These are phyloP conservation scores for Aspergillus persii DNA, from an alignment of 2,329 filamentous ascomycete species.

Conservation along the genomic window DNA sequence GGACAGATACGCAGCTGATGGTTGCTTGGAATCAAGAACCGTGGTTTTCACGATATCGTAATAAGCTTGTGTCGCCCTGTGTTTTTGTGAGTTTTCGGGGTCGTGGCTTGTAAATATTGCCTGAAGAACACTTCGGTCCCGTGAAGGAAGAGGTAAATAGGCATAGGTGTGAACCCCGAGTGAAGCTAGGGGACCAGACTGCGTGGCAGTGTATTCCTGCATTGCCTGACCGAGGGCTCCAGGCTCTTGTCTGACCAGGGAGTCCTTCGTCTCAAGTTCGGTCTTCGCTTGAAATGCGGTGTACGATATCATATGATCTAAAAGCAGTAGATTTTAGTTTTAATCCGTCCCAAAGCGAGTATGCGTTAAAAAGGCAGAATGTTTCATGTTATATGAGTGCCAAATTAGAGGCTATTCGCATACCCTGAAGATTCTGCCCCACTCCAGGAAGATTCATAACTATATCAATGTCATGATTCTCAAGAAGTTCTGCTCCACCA, in stretches of 20 bases:
- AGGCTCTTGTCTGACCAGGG: constrained; percentile 6
- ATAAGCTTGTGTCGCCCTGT: constrained; percentile 1
- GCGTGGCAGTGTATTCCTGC: constrained; percentile 5
- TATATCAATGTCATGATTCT: constrained; percentile 39
- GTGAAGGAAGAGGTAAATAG: constrained; percentile 3
- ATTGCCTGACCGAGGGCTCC: constrained; percentile 3
- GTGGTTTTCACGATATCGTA: constrained; percentile 3
- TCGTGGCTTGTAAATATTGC: not conserved
- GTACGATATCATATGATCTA: constrained; percentile 10
- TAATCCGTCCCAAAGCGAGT: not conserved
- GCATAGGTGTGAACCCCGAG: constrained; percentile 7
- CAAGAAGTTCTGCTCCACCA: constrained; percentile 40
- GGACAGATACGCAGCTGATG: constrained; percentile 8
- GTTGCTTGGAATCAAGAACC: constrained; percentile 7
- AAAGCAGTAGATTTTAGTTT: not conserved
- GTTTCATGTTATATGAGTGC: not conserved
- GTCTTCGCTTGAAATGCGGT: constrained; percentile 7
- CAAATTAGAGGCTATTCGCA: not conserved
- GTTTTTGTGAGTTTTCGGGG: not conserved
- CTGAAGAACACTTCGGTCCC: constrained; percentile 1
- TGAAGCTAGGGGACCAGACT: constrained; percentile 4
- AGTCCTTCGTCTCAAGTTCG: constrained; percentile 6
- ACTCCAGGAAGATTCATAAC: constrained; percentile 49
- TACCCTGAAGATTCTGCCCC: constrained; percentile 26
- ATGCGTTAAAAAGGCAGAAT: not conserved